Evolutionary conservation across 2,329 filamentous ascomycete species (phyloP), one percentile per base, ranked within the genome.

Genomic region (Trichophyton schoenleinii): DNA sequence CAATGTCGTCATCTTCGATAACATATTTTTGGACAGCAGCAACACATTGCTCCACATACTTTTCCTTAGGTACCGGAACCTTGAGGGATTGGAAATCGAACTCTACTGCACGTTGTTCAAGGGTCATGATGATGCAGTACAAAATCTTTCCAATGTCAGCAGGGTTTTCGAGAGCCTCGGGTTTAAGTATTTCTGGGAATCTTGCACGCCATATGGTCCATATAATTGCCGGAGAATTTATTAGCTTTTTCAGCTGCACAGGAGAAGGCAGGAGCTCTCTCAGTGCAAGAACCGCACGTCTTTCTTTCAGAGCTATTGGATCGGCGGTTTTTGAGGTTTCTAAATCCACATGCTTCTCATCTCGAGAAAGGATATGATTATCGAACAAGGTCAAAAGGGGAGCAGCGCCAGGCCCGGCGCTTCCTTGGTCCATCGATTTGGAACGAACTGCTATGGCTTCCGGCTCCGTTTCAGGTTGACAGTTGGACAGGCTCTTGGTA

Each of bases 1-100:
- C 75, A 61, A 77, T 77, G 57, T 80, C 77, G 60, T 81, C 79
- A 60, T 81, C 77, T 11, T 74, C 72, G 11, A 79, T 68, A 15
- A 83, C 75, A 64, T 80, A 73, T 15, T 71, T 73, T 57, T 80
- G 75, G 15, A 81, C 77, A 18, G 74, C 70, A 25, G 74, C 72
- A 46, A 80, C 70, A 64, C 78, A 81, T 3, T 70, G 69, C 46
- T 80, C 75, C 20, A 80, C 70, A 52, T 79, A 72, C 28, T 76
- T 71, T 15, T 75, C 72, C 25, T 74, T 73, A 66, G 74, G 62
- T 67, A 77, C 64, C 70, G 75, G 69, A 62, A 71, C 64, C 71
- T 68, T 62, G 63, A 67, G 72, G 68, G 44, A 69, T 63, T 62
- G 70, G 69, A 66, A 78, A 65, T 70, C 73, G 64, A 68, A 75